Evolutionary conservation across 345 rosid species (phyloP), one percentile per base, ranked within the genome.

Genomic region (Eucalyptus marginata): DNA sequence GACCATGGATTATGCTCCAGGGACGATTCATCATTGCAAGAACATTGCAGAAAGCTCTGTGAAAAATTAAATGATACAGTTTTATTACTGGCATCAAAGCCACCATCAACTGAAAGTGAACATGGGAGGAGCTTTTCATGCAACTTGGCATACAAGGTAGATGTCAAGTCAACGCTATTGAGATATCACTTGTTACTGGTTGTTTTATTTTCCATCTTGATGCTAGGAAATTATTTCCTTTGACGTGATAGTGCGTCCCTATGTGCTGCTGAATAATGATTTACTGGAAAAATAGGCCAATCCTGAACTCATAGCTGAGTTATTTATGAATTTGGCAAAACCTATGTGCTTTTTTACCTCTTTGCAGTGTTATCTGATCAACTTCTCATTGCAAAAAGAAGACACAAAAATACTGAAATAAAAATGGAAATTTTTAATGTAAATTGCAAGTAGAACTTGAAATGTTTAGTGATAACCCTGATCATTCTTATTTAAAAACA

Each of bases 121-220:
- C 93, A 93, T 89, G 93, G 49, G 59, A 89, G 89, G 90, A 89
- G 90, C 87, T 90, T 88, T 22, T 52, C 46, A 80, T 89, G 91
- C 66, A 89, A 92, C 89, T 90, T 93, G 93, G 76, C 92, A 52
- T 76, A 89, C 91, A 92, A 96, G 99, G 99, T 98, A 96, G 97
- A 94, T 92, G 93, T 93, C 92, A 93, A 92, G 94, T 87, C 95
- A 94, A 93, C 49, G 91, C 90, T 91, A 54, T 92, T 94, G 88
- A 91, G 94, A 93, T 94, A 91, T 90, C 89, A 89, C 90, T 88
- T 91, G 87, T 93, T 91, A 59, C 33, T 95, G 51, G 80, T 96
- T 86, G 47, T 94, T 89, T 46, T 94, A 16, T 84, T 95, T 87
- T 92, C 81, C 16, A 10, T 92, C 89, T 89, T 95, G 89, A 88